Base-by-base conservation (phyloP, 1,284 basidiomycete genomes). In the Leccinum fuscescens region DNA sequence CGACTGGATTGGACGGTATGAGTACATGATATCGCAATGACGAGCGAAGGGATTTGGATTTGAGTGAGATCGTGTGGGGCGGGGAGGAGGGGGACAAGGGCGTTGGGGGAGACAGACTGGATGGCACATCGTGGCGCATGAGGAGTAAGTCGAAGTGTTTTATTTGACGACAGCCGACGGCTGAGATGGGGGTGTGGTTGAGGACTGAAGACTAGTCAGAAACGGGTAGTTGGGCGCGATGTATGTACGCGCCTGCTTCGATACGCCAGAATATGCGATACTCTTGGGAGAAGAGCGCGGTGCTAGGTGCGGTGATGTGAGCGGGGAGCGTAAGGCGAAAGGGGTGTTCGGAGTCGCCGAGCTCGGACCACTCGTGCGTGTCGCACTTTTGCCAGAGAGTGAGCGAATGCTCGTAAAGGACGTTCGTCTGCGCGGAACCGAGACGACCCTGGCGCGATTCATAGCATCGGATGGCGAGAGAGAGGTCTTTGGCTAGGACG, bases 191-290 rank as follows among this genome's bases (percentile, higher is more conserved):
- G 4, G 76, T 71, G 70, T 92, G 90, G 62, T 82, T 81, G 46
- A 92, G 80, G 57, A 85, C 88, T 90, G 60, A 55, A 53, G 33
- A 53, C 55, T 57, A 65, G 65, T 68, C 59, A 65, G 65, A 62
- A 61, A 6, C 57, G 59, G 55, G 49, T 54, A 59, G 50, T 60
- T 53, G 49, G 61, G 66, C 44, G 58, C 29, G 58, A 62, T 55
- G 51, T 15, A 60, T 56, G 53, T 17, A 80, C 88, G 68, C 65
- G 88, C 91, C 82, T 63, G 90, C 91, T 77, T 94, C 92, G 60
- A 94, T 78, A 57, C 89, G 81, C 92, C 92, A 94, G 70, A 84
- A 85, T 69, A 89, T 85, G 50, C 86, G 80, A 72, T 92, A 93
- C 68, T 88, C 88, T 66, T 89, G 88, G 67, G 86, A 91, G 60